Base-by-base conservation (phyloP, 768 basidiomycete species). In the Neoboletus magnificus region DNA sequence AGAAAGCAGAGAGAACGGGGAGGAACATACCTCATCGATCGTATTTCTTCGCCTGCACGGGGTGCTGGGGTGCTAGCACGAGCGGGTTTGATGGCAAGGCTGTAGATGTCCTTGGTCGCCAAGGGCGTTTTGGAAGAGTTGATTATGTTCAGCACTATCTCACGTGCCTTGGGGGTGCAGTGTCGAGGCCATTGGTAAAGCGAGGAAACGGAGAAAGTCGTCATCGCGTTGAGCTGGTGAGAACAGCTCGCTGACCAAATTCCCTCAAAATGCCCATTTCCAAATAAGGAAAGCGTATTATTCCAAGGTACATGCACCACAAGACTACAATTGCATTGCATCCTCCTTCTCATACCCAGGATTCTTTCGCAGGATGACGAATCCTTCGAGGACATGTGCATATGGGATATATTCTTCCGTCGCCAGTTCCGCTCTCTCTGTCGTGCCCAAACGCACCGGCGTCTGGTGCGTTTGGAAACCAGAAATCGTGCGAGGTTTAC, bases 401-500 rank as follows among this genome's bases (percentile, higher is more conserved):
- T 90, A 99, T 3, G 94, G 89, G 62, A 98, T 91, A 72, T 78
- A 98, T 74, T 99, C 96, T 71, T 98, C 96, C 44, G 97, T 98
- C 15, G 93, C 97, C 58, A 98, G 76, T 76, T 98, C 97, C 7
- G 91, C 93, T 42, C 97, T 80, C 70, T 98, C 97, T 2, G 88
- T 93, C 56, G 93, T 95, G 6, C 91, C 96, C 59, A 99, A 74
- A 47, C 97, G 88, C 48, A 99, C 97, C 1, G 96, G 97, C 43
- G 97, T 93, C 67, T 91, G 85, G 74, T 98, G 94, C 16, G 97
- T 99, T 74, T 98, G 96, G 91, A 99, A 98, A 37, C 93, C 93
- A 25, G 92, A 93, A 61, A 97, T 97, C 48, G 93, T 94, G 57
- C 93, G 81, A 58, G 97, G 92, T 72, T 98, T 98, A 40, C 97